These are phyloP conservation scores for Coleophoma cylindrospora DNA, from an alignment of 2,329 filamentous ascomycete genomes.

Conservation along the genomic window DNA sequence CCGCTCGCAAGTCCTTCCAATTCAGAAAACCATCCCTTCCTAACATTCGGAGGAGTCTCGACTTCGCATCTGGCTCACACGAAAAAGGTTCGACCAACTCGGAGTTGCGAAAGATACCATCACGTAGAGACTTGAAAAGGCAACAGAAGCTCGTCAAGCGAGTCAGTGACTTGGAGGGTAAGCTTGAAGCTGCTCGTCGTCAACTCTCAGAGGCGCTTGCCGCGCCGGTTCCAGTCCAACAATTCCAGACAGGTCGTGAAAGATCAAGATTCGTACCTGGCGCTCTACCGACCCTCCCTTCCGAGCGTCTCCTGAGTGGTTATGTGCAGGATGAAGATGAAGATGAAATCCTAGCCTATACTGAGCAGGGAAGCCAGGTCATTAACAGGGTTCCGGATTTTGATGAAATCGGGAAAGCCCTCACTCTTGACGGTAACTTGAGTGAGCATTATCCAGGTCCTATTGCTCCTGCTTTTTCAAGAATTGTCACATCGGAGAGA, in stretches of 20 bases:
- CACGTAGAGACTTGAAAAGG: constrained; percentile 50
- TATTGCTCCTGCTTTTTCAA: background rate
- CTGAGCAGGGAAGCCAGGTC: too few relatives aligned
- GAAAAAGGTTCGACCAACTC: constrained; percentile 21
- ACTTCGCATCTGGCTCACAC: constrained; percentile 14
- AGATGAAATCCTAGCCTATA: constrained; percentile 1
- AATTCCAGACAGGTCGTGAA: constrained; percentile 18
- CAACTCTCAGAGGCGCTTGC: constrained; percentile 45
- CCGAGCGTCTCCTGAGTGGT: constrained; percentile 35
- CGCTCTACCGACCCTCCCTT: constrained; percentile 36
- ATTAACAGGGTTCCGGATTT: background rate
- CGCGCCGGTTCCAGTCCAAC: constrained; percentile 25
- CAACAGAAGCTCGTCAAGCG: constrained; percentile 53
- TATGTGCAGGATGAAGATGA: constrained; percentile 17
- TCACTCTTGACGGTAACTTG: constrained; percentile 5
- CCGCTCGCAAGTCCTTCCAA: constrained; percentile 12
- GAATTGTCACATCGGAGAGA: background rate
- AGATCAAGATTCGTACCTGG: constrained; percentile 34
- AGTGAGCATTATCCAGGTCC: background rate
- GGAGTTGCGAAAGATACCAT: constrained; percentile 39
- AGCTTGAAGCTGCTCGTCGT: constrained; percentile 47
- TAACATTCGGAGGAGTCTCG: constrained; percentile 9
- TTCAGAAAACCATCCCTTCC: constrained; percentile 19
- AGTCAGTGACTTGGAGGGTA: constrained; percentile 55
- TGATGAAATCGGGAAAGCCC: constrained; percentile 11